Evolutionary conservation across 1,284 basidiomycete genomes (phyloP).

Genomic region (Boletellus dicymbophilus): DNA sequence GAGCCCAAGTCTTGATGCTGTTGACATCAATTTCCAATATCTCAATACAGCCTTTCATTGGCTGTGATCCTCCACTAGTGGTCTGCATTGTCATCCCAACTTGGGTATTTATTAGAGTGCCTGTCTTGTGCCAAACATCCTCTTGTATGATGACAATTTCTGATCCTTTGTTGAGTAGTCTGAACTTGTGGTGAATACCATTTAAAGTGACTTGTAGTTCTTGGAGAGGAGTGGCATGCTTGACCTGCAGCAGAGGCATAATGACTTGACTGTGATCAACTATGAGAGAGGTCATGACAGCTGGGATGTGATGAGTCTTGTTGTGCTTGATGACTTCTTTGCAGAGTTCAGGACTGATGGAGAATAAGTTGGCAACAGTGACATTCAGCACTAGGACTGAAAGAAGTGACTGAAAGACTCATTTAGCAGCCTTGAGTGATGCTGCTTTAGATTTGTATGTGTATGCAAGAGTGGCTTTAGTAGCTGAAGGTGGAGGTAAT

Average conservation of each 20-base stretch:
- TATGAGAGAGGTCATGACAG: background rate
- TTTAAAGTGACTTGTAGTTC: slow-evolving; percentile 4
- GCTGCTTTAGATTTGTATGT: slow-evolving; percentile 10
- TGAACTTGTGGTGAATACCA: background rate
- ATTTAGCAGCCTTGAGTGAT: background rate
- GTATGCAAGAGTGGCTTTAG: background rate
- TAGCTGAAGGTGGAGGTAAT: no score
- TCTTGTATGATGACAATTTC: slow-evolving; percentile 2
- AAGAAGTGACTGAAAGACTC: slow-evolving; percentile 3
- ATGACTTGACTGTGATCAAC: background rate
- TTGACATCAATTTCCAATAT: no score
- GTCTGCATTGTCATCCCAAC: background rate
- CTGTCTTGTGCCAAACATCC: no score
- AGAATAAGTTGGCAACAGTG: slow-evolving; percentile 9
- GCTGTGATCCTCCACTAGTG: no score
- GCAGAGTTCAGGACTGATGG: slow-evolving; percentile 15
- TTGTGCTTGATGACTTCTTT: slow-evolving; percentile 13
- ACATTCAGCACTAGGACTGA: slow-evolving; percentile 6
- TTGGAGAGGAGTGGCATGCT: background rate
- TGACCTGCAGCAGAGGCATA: background rate
- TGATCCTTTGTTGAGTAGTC: slow-evolving; percentile 6
- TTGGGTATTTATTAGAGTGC: background rate
- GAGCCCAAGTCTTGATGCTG: no score
- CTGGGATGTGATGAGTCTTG: background rate
- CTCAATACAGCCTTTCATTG: no score